phyloP scores from a whole-genome alignment of 2,329 filamentous ascomycete species.

The Paracorniculantispora psalliotae region DNA sequence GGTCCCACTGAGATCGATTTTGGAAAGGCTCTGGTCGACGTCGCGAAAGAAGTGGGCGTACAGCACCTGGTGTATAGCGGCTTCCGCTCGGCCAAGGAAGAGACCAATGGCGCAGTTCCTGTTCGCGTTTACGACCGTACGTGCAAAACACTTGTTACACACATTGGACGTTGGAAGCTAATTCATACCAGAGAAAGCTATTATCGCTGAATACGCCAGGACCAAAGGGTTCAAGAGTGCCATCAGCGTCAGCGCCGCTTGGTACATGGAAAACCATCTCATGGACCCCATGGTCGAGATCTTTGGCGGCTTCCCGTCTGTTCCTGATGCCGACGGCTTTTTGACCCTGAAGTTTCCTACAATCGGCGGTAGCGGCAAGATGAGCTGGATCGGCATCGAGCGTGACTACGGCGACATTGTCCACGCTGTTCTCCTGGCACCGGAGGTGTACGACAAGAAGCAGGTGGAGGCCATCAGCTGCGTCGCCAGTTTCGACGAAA shows the following conservation, averaged over 20 bases:
- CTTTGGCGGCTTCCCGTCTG: conserved; percentile 37
- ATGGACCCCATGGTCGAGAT: conserved; percentile 27
- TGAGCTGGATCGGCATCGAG: conserved; percentile 34
- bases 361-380: conserved; percentile 33
- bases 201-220: conserved; percentile 33
- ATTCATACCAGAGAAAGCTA: conserved; percentile 30
- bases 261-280: conserved; percentile 40
- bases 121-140: conserved; percentile 31
- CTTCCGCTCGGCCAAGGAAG: conserved; percentile 26
- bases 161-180: background rate
- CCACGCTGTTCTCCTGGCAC: conserved; percentile 38
- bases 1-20: conserved; percentile 31
- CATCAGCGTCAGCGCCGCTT: conserved; percentile 32
- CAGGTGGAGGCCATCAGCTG: conserved; percentile 35
- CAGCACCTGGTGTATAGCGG: conserved; percentile 33
- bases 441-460: conserved; percentile 30
- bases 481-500: conserved; percentile 25
- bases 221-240: conserved; percentile 30
- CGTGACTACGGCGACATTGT: conserved; percentile 42
- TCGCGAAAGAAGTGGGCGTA: conserved; percentile 28
- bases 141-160: background rate
- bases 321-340: conserved; percentile 30
- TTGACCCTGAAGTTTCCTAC: conserved; percentile 31
- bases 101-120: conserved; percentile 28
- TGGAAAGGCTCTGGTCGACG: conserved; percentile 30